Conservation (phyloP, 306 rosid species). For the Rosa lucieae region DNA sequence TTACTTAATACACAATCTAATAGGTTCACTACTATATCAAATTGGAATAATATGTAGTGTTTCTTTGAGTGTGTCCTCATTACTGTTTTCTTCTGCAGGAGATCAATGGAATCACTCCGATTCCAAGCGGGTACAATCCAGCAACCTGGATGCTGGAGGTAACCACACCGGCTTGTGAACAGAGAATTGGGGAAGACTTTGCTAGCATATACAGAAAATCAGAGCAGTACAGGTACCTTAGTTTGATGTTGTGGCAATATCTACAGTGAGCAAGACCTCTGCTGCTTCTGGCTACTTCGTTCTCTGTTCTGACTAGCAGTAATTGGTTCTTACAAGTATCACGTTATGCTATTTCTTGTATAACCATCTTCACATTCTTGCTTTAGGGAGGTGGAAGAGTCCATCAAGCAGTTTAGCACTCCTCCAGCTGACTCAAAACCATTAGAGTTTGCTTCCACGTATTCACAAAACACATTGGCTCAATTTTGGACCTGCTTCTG, state of each 20-base stretch:
- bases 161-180: conserved; percentile 70
- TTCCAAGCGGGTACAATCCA: conserved; percentile 73
- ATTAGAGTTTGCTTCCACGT: conserved; percentile 54
- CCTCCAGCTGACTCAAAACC: conserved; percentile 64
- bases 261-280: conserved; percentile 8
- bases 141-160: conserved; percentile 98
- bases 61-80: conserved; percentile 8
- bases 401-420: conserved; percentile 47
- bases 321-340: not conserved
- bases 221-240: conserved; percentile 53
- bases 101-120: conserved; percentile 52
- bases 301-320: not conserved
- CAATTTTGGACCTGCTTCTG: conserved; percentile 62
- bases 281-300: conserved; percentile 1
- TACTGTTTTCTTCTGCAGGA: conserved; percentile 40
- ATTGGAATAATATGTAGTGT: not conserved
- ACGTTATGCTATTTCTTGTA: not conserved
- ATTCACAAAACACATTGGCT: conserved; percentile 40
- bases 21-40: not conserved
- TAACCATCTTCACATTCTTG: conserved; percentile 13
- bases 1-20: conserved; percentile 7
- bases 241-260: conserved; percentile 5
- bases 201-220: conserved; percentile 59
- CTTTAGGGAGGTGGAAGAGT: conserved; percentile 67
- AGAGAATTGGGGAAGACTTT: conserved; percentile 57